Evolutionary conservation across 2,329 filamentous ascomycete genomes (phyloP).

Genomic region (Talaromyces albobiverticillius): DNA sequence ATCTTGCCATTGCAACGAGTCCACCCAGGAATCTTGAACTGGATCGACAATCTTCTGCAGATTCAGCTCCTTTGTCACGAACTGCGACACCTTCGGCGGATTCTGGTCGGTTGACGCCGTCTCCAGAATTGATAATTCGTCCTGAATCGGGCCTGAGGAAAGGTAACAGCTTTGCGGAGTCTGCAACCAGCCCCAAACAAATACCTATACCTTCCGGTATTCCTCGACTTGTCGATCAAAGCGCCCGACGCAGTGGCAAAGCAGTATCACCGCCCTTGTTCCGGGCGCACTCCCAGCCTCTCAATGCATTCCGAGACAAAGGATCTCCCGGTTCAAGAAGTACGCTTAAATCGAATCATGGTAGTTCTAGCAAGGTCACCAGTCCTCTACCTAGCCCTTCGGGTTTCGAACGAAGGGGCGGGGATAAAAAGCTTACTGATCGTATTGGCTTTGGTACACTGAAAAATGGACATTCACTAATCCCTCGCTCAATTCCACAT

Average conservation of each 20-base stretch:
- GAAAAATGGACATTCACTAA: constrained; percentile 68
- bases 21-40: constrained; percentile 23
- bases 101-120: constrained; percentile 12
- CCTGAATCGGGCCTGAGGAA: constrained; percentile 16
- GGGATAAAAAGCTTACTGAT: constrained; percentile 75
- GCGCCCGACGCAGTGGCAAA: constrained; percentile 34
- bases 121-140: constrained; percentile 16
- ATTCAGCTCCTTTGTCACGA: constrained; percentile 9
- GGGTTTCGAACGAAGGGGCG: constrained; percentile 33
- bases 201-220: constrained; percentile 35
- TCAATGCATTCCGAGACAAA: constrained; percentile 32
- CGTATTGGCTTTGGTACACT: constrained; percentile 64
- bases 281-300: constrained; percentile 52
- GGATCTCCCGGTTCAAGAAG: constrained; percentile 21
- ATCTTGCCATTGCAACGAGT: constrained; percentile 50
- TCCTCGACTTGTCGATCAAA: constrained; percentile 36
- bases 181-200: constrained; percentile 21
- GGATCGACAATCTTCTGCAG: constrained; percentile 13
- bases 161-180: constrained; percentile 12
- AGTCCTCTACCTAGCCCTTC: constrained; percentile 24
- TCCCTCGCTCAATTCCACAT: constrained; percentile 75
- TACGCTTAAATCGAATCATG: constrained; percentile 22
- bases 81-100: constrained; percentile 12
- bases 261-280: constrained; percentile 46
- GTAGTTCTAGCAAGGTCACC: constrained; percentile 20